phyloP scores from a whole-genome alignment of 352 stramenopile genomes.

The Phytophthora constricta region DNA sequence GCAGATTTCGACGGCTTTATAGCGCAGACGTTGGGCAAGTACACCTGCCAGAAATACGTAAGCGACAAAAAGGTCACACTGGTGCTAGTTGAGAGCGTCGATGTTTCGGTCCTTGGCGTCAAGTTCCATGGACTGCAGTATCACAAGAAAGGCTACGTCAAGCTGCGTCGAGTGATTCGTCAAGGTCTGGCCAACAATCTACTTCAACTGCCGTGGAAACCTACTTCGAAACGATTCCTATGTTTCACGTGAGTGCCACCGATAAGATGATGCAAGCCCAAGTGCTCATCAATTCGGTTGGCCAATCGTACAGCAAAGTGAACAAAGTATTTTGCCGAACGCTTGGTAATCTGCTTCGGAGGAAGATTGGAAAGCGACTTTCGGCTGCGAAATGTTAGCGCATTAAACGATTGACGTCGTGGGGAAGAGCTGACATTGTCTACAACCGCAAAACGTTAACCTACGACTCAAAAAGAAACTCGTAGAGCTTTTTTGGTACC shows the following conservation, averaged over 20 bases:
- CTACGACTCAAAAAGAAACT: background rate
- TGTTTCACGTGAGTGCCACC: slow-evolving; percentile 47
- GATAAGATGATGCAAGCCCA: slow-evolving; percentile 31
- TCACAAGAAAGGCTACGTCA: slow-evolving; percentile 32
- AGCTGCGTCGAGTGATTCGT: slow-evolving; percentile 13
- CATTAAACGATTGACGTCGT: background rate
- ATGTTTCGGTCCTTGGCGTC: slow-evolving; percentile 13
- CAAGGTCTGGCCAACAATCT: background rate
- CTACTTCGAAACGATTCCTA: slow-evolving; percentile 45
- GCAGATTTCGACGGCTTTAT: background rate
- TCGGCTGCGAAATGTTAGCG: background rate
- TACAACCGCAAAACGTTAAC: no score
- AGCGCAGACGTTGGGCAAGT: background rate
- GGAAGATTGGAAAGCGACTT: slow-evolving; percentile 40
- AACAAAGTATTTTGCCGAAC: slow-evolving; percentile 27
- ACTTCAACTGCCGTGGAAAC: slow-evolving; percentile 46
- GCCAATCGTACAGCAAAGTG: slow-evolving; percentile 26
- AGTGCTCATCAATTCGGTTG: slow-evolving; percentile 28
- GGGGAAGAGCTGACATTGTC: no score
- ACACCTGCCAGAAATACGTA: slow-evolving; percentile 39
- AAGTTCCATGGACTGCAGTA: slow-evolving; percentile 42
- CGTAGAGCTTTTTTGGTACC: slow-evolving; percentile 6
- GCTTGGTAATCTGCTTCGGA: slow-evolving; percentile 34
- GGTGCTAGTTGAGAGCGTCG: slow-evolving; percentile 37
- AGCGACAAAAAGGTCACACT: slow-evolving; percentile 40